These are phyloP conservation scores for Beauveria brongniartii DNA, from an alignment of 2,329 filamentous ascomycete genomes.

Conservation along the genomic window DNA sequence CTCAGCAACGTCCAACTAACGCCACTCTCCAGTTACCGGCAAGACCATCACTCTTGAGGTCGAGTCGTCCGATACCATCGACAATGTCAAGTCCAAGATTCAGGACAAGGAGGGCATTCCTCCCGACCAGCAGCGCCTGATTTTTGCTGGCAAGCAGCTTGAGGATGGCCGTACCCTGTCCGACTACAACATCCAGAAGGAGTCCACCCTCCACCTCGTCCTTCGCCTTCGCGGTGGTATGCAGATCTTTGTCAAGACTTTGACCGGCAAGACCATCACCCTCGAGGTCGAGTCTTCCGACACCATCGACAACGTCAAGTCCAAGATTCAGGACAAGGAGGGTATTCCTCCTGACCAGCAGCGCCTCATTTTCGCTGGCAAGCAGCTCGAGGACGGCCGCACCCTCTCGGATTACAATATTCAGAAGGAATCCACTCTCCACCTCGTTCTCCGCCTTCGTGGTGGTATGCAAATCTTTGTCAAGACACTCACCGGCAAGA, in stretches of 20 bases:
- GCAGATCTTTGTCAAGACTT: slow-evolving; percentile 72
- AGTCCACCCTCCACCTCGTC: slow-evolving; percentile 65
- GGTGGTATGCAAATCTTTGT: slow-evolving; percentile 88
- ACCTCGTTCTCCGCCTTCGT: slow-evolving; percentile 78
- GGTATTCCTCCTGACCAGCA: slow-evolving; percentile 94
- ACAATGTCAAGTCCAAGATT: slow-evolving; percentile 1
- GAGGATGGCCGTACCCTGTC: slow-evolving; percentile 68
- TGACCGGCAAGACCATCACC: slow-evolving; percentile 93
- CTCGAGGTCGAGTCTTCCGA: slow-evolving; percentile 83
- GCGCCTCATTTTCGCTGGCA: slow-evolving; percentile 89
- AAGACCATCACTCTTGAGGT: slow-evolving; percentile 30
- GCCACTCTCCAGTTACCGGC: slow-evolving; percentile 56
- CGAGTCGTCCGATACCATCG: slow-evolving; percentile 3
- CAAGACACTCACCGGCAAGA: slow-evolving; percentile 86
- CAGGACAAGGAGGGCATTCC: slow-evolving; percentile 48
- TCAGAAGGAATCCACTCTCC: slow-evolving; percentile 83
- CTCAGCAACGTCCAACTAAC: slow-evolving; percentile 15
- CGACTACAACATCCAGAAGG: slow-evolving; percentile 52
- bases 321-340: slow-evolving; percentile 97
- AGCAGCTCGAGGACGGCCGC: slow-evolving; percentile 90
- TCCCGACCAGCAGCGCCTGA: slow-evolving; percentile 90
- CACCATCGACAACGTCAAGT: slow-evolving; percentile 94
- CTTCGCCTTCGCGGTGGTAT: slow-evolving; percentile 61
- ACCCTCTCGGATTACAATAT: slow-evolving; percentile 92
- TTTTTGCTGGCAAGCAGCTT: slow-evolving; percentile 94